These are phyloP conservation scores for Rhodomyrtus psidioides DNA, from an alignment of 441 rosid species.

Conservation along the genomic window DNA sequence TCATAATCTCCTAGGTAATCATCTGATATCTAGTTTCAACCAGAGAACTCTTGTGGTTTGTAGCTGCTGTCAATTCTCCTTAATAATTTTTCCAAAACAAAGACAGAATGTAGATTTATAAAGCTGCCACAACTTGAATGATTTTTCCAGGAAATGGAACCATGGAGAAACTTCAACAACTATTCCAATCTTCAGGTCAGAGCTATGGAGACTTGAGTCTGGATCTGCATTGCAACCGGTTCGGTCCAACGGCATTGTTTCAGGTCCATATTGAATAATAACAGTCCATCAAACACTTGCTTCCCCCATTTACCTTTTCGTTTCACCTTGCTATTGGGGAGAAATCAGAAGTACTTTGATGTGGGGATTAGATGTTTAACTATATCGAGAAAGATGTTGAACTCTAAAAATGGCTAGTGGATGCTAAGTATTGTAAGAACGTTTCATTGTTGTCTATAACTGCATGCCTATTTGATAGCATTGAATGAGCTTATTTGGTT, in stretches of 20 bases:
- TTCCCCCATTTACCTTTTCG: constrained; percentile 1
- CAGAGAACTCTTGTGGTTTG: not conserved
- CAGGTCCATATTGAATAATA: constrained; percentile 41
- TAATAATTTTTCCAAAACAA: not conserved
- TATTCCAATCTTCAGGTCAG: constrained; percentile 64
- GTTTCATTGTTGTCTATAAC: not conserved
- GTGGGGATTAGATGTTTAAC: not conserved
- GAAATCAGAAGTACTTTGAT: not conserved
- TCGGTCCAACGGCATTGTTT: constrained; percentile 92
- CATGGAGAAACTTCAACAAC: constrained; percentile 81
- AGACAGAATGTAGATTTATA: not conserved
- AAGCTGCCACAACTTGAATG: not conserved
- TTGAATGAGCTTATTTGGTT: constrained; percentile 1
- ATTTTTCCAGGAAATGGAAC: constrained; percentile 81
- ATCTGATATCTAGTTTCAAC: not conserved
- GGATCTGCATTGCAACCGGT: constrained; percentile 97
- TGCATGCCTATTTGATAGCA: not conserved
- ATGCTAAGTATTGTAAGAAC: not conserved
- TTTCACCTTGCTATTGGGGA: not conserved
- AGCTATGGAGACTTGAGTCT: constrained; percentile 76
- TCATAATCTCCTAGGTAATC: constrained; percentile 86
- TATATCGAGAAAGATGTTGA: not conserved
- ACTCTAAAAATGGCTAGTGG: not conserved
- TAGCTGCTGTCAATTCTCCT: not conserved
- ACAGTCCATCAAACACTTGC: not conserved